Evolutionary conservation across 305 asterid genomes (phyloP).

Genomic region (Solanum hybrid): DNA sequence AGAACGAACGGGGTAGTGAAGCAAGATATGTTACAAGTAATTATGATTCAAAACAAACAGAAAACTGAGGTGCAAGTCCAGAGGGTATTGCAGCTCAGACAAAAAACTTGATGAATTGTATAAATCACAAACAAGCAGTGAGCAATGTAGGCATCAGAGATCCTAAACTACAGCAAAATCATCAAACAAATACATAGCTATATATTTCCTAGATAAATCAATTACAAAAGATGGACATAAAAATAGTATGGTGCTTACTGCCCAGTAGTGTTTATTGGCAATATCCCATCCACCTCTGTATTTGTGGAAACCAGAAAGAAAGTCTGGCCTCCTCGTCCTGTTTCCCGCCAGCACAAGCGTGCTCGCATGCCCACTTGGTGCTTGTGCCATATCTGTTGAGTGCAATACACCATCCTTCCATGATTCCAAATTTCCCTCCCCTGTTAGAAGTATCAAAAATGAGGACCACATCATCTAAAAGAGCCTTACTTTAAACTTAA

Average conservation of each 20-base stretch:
- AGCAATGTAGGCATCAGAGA: background rate
- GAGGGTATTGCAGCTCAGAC: background rate
- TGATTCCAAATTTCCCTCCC: conserved; percentile 51
- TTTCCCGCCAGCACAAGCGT: conserved; percentile 72
- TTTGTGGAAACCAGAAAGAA: conserved; percentile 56
- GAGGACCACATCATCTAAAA: background rate
- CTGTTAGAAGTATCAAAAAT: conserved; percentile 21
- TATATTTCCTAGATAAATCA: background rate
- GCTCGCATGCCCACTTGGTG: conserved; percentile 40
- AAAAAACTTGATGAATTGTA: background rate
- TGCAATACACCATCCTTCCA: conserved; percentile 63
- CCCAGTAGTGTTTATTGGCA: conserved; percentile 92
- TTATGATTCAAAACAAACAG: background rate
- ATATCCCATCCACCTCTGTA: conserved; percentile 99
- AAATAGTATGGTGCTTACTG: conserved; percentile 42
- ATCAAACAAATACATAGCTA: background rate
- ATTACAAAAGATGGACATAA: background rate
- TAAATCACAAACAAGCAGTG: background rate
- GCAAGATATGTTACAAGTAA: background rate
- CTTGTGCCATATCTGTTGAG: conserved; percentile 32
- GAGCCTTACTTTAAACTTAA: background rate
- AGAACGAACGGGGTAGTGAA: background rate
- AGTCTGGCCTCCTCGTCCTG: conserved; percentile 80
- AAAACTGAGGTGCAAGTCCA: background rate
- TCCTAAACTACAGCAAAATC: background rate